Conservation (phyloP, 2,329 filamentous ascomycete species). For the Fusarium subtropicale region DNA sequence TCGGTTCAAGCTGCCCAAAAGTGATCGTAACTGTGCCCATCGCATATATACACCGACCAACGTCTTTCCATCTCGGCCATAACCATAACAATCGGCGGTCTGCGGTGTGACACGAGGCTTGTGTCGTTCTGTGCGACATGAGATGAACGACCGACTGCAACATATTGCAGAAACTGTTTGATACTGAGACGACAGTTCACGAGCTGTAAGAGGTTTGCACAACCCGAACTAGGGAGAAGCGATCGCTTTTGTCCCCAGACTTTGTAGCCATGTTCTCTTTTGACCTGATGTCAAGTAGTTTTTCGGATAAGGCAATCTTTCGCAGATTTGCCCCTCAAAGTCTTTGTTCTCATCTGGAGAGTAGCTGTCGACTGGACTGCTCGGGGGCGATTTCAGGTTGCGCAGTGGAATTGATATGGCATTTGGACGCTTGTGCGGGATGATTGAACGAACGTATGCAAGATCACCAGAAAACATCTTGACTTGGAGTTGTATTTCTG, state of each 20-base stretch:
- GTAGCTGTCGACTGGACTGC: background rate
- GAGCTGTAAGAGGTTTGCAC: background rate
- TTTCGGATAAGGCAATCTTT: background rate
- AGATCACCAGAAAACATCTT: conserved; percentile 50
- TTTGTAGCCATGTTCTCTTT: background rate
- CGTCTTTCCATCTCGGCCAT: background rate
- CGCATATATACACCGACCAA: background rate
- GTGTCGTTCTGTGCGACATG: background rate
- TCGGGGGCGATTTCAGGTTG: background rate
- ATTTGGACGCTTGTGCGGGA: background rate
- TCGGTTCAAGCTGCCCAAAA: background rate
- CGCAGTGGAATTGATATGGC: conserved; percentile 35
- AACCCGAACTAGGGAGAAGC: background rate
- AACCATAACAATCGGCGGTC: background rate
- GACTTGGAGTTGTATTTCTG: background rate
- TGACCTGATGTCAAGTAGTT: background rate
- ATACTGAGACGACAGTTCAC: background rate
- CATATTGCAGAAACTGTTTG: background rate
- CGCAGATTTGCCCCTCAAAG: background rate
- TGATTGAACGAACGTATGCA: conserved; percentile 37
- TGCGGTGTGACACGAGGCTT: background rate
- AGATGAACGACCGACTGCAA: background rate
- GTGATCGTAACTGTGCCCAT: background rate
- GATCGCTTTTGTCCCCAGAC: background rate
- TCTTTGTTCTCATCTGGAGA: background rate